Base-by-base conservation (phyloP, 2,329 filamentous ascomycete species). In the Lasiodiplodia sp. region DNA sequence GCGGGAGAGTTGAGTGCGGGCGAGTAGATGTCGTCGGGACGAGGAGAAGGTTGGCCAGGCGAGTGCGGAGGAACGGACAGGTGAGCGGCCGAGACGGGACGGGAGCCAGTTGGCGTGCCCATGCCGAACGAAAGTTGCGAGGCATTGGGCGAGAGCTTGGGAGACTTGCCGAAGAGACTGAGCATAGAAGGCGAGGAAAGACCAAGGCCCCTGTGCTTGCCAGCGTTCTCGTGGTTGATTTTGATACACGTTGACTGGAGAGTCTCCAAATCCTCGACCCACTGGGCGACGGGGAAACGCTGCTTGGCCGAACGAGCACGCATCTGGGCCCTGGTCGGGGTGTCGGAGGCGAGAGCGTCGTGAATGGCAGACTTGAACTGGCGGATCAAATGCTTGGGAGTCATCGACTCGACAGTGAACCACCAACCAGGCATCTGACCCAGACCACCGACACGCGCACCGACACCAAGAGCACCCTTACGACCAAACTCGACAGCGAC, bases 391-490 rank as follows among this genome's bases (percentile, higher is more conserved):
- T 91, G 89, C 53, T 84, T 84, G 0, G 88, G 89, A 1, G 87
- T 87, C 6, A 85, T 88, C 0, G 87, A 90, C 75, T 91, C 89
- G 68, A 91, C 86, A 0, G 89, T 90, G 76, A 87, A 91, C 89
- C 89, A 91, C 86, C 88, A 91, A 28, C 89, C 89, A 23, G 89
- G 89, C 88, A 91, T 91, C 74, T 90, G 87, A n/a, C 89, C 74
- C 18, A 91, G 82, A 67, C 89, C 89, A 72, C 89, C 89, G 47
- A 91, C 89, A 66, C 88, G 83, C 47, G 88, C 87, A 56, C 89
- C 89, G 68, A 91, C 87, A 72, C 89, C 89, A 53, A 91, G 82
- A 23, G 89, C 89, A 72, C 89, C 89, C 76, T 91, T 91, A 28
- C 89, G 83, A 68, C 89, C 89, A 71, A 91, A 91, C 73, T 91